These are phyloP conservation scores for Oryza coarctata DNA, from an alignment of 176 grass and related monocot species.

Conservation along the genomic window DNA sequence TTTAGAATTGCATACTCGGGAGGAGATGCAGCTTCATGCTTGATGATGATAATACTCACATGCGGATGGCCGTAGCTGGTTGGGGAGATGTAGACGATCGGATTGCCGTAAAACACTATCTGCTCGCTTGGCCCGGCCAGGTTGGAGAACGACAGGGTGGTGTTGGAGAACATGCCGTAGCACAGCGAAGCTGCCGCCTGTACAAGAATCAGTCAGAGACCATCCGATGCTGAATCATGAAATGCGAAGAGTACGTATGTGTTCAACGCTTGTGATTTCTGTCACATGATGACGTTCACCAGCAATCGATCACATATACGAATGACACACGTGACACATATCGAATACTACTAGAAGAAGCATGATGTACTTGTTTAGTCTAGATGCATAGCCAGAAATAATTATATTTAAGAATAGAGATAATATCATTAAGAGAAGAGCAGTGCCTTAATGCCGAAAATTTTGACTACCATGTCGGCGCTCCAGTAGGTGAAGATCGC, in stretches of 20 bases:
- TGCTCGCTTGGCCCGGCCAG: constrained; percentile 65
- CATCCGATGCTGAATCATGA: neutral
- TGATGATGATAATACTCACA: constrained; percentile 36
- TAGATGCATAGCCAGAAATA: too few relatives aligned
- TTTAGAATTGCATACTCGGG: neutral
- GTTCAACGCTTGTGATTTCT: neutral
- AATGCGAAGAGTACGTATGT: neutral
- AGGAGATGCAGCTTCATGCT: neutral
- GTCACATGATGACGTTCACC: neutral
- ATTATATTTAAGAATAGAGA: too few relatives aligned
- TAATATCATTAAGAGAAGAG: too few relatives aligned
- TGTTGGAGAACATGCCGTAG: constrained; percentile 54
- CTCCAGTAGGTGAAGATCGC: constrained; percentile 64
- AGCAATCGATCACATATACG: too few relatives aligned
- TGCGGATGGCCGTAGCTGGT: constrained; percentile 73
- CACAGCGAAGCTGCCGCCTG: constrained; percentile 59
- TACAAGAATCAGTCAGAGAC: neutral
- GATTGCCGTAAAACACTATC: constrained; percentile 64
- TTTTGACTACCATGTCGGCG: constrained; percentile 49
- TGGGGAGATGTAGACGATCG: constrained; percentile 70
- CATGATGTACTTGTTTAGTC: too few relatives aligned
- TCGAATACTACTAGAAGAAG: too few relatives aligned
- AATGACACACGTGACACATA: too few relatives aligned
- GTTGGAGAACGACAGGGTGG: constrained; percentile 82
- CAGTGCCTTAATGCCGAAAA: constrained; percentile 66